Conservation (phyloP, 2,329 filamentous ascomycete species). For the Colletotrichum tabaci region DNA sequence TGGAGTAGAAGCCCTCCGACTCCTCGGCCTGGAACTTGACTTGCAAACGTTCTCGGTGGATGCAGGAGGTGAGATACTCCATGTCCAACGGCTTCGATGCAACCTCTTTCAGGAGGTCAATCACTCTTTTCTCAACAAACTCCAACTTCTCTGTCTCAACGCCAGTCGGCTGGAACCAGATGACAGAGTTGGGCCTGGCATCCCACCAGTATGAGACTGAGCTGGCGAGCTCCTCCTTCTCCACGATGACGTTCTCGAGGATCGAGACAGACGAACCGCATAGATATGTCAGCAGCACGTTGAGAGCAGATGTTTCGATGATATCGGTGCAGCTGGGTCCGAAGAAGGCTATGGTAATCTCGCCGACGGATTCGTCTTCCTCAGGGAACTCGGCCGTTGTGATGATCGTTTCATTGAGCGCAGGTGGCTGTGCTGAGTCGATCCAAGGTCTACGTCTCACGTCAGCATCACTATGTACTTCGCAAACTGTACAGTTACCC, state of each 20-base stretch:
- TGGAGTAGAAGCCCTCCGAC: constrained; percentile 84
- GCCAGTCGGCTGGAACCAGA: constrained; percentile 88
- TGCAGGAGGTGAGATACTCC: constrained; percentile 90
- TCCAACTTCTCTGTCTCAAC: constrained; percentile 89
- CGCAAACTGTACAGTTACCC: not conserved
- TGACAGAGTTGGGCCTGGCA: constrained; percentile 83
- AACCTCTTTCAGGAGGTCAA: constrained; percentile 86
- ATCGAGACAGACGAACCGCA: constrained; percentile 94
- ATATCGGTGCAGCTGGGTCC: constrained; percentile 85
- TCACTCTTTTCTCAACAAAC: constrained; percentile 87
- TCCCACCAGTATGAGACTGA: constrained; percentile 86
- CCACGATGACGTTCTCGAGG: constrained; percentile 91
- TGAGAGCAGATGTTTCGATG: constrained; percentile 79
- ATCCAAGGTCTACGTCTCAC: constrained; percentile 78
- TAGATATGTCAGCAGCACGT: constrained; percentile 87
- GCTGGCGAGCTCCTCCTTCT: constrained; percentile 92
- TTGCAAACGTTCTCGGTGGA: constrained; percentile 84
- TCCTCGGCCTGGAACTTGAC: constrained; percentile 88
- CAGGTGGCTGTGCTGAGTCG: constrained; percentile 84
- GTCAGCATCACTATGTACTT: constrained; percentile 12
- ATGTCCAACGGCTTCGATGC: constrained; percentile 87
- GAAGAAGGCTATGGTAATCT: constrained; percentile 88
- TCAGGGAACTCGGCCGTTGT: constrained; percentile 93
- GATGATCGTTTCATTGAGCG: constrained; percentile 79
- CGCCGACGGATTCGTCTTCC: constrained; percentile 93